phyloP scores from a whole-genome alignment of 768 basidiomycete species.

The Leccinum subgranulosum region DNA sequence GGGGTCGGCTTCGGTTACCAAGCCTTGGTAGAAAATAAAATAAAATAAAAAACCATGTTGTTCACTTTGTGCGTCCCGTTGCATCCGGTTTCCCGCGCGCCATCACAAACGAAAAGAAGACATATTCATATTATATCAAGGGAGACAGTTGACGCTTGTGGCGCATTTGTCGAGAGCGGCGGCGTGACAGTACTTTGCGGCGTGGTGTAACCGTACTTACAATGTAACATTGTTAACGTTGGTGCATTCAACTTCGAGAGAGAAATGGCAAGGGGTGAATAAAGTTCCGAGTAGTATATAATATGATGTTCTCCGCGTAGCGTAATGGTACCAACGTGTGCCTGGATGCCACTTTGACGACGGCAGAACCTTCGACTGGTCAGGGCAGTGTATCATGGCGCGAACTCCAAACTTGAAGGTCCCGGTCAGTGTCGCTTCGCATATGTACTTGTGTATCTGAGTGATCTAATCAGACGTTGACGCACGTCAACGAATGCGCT shows the following conservation, averaged over 20 bases:
- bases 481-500: not conserved
- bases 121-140: not conserved
- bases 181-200: not conserved
- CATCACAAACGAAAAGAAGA: not conserved
- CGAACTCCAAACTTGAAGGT: not conserved
- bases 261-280: conserved; percentile 10
- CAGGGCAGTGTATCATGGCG: not conserved
- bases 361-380: not conserved
- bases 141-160: not conserved
- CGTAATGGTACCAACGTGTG: conserved; percentile 10
- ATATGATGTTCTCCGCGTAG: conserved; percentile 8
- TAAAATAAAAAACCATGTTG: not conserved
- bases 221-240: too few relatives aligned
- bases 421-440: not conserved
- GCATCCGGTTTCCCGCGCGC: not conserved
- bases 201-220: not conserved
- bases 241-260: not conserved
- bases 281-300: conserved; percentile 3
- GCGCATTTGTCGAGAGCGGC: not conserved
- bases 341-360: conserved; percentile 10
- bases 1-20: not conserved
- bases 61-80: conserved; percentile 1
- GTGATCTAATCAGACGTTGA: not conserved
- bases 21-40: not conserved
- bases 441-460: not conserved